Evolutionary conservation across 495 filamentous ascomycete genomes (phyloP), one percentile per base, ranked within the genome.

Genomic region (Lepraria neglecta): DNA sequence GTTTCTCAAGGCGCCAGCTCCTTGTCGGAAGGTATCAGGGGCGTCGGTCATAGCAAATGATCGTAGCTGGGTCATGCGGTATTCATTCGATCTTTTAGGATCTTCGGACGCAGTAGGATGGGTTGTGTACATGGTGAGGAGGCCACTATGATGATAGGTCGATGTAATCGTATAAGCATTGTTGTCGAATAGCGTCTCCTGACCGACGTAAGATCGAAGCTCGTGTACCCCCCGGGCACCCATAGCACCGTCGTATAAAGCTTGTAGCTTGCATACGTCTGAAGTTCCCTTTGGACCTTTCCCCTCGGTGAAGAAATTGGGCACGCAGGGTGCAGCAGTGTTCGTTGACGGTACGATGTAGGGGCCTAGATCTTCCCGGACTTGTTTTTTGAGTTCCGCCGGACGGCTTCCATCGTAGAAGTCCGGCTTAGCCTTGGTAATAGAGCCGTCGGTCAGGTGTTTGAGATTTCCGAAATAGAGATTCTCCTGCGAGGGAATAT

Each of bases 381-480:
- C 4, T 0, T 50, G 21, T 44, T 43, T 58, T 30, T 69, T 43
- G 3, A 74, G 61, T 57, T 75, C 65, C 48, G 59, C 64, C 11
- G 65, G 56, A 12, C 47, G 65, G 27, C 76, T 70, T n/a, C 76
- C 75, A 60, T 81, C 69, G 60, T 74, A 75, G 63, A 63, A 60
- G 62, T 78, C 71, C 9, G 74, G 76, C 44, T 69, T 66, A 1
- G 71, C 64, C 7, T 64, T 63, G 24, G 64, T 65, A 46, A 77
- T 58, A 31, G 50, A 65, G 40, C 64, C 63, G 62, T 74, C 66
- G 17, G 66, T 72, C 11, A 77, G 51, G 58, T 52, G 60, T 12
- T 70, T 61, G 35, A 77, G 64, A 50, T 75, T 75, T 50, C 47
- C 67, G 59, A 77, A 76, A 3, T 55, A 57, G 24, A 71, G 45